Base-by-base conservation (phyloP, 1,139 yeast species). In the Hansenula sp. region DNA sequence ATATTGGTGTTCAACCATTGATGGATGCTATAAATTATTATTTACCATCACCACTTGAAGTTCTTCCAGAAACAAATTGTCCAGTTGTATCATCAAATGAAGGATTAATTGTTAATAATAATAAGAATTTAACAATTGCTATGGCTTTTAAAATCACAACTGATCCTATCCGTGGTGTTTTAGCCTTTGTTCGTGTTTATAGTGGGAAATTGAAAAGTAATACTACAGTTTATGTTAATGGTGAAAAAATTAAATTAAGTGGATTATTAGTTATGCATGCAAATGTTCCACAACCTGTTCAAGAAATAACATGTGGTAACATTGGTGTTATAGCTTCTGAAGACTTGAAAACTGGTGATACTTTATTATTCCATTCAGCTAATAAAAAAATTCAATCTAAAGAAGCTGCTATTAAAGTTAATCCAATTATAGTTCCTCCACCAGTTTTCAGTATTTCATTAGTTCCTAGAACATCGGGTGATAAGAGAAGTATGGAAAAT, bases 1-100 rank as follows among this genome's bases (percentile, higher is more conserved):
- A 92, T 57, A 84, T 92, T 39, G 98, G 98, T 13, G 95, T 92
- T 3, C 98, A 92, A 57, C 97, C 97, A 0, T 66, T 94, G 41
- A 66, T 92, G 64, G 98, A 92, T 59, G 90, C 95, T 0, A 71
- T 90, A 14, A 71, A 79, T 1, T 73, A 75, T 40, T 92, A 75
- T 53, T 67, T 94, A 28, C 98, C 99, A 0, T 77, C 92, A 1
- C 97, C 98, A 1, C 49, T 73, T 3, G 90, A 89, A 47, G 69
- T 75, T 7, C 60, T 61, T 0, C 95, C 95, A 0, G 78, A 75
- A 35, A 70, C 82, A 4, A 63, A 59, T 37, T 51, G 53, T 4
- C 53, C 54, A 1, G 63, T 66, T 8, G 53, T 46, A 1, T 56
- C 71, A 50, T 76, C 75, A 42, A 50, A 66, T 0, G 56, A 59